Evolutionary conservation across 148 eudicot species (phyloP), one percentile per base, ranked within the genome.

Genomic region (Beta vulgaris): DNA sequence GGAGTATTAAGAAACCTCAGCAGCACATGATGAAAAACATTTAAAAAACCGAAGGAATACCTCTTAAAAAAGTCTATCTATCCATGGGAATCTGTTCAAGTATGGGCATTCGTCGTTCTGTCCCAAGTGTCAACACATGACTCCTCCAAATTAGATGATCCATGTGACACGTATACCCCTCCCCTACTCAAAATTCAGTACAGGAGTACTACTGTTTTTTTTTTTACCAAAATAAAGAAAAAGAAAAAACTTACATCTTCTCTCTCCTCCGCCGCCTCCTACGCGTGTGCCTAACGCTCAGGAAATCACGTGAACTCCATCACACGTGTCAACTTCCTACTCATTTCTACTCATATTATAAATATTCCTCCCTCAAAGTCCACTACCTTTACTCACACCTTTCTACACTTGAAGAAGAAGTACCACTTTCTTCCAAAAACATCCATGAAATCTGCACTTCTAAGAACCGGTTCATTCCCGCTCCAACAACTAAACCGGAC

Each of bases 401-500:
- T 51, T 40, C 25, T 14, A 63, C 1, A 42, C 8, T 34, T 36
- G 21, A 59, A 9, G 19, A 29, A 40, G n/a, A n/a, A n/a, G n/a
- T n/a, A n/a, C n/a, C n/a, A n/a, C n/a, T n/a, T n/a, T n/a, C n/a
- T n/a, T n/a, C n/a, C n/a, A n/a, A 21, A 23, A 14, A 15, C 11
- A 4, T 34, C 61, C 51, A 89, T 91, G 97, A 76, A 79, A 76
- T 60, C 91, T 18, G 46, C 81, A 25, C 80, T 90, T 40, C 46
- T 78, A 36, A 86, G 98, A 75, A 81, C 91, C 75, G 84, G 82
- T 48, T 88, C 96, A 18, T 28, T 74, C 55, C 85, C 86, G 87
- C 79, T 80, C 28, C 88, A 68, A 0, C 37, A 54, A 49, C 32
- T 65, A 12, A 64, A 43, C 51, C 72, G 79, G 26, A 71, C 10